phyloP scores from a whole-genome alignment of 140 eudicot genomes.

The Anethum foeniculum region DNA sequence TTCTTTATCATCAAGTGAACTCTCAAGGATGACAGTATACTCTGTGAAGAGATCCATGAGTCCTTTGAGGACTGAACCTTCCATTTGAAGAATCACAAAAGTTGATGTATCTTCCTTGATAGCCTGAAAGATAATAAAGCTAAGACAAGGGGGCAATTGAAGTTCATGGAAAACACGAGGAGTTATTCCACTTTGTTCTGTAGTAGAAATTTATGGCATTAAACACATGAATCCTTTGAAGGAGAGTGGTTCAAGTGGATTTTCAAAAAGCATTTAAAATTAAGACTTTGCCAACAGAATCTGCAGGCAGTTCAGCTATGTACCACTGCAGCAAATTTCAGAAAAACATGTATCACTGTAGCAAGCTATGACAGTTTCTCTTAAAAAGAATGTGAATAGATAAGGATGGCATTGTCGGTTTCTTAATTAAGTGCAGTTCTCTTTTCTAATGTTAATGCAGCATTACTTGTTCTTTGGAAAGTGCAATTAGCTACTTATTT shows the following conservation, averaged over 20 bases:
- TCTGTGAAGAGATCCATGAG: constrained; percentile 39
- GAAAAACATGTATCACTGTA: background rate
- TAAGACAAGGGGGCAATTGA: constrained; percentile 11
- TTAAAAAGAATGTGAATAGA: background rate
- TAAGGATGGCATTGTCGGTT: background rate
- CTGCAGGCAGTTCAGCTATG: background rate
- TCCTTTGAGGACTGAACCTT: constrained; percentile 43
- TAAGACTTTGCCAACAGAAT: background rate
- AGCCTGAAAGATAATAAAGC: constrained; percentile 23
- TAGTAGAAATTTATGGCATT: background rate
- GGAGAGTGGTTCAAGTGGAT: background rate
- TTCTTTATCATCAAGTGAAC: constrained; percentile 35
- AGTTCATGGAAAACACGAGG: background rate
- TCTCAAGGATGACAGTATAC: constrained; percentile 49
- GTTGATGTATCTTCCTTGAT: constrained; percentile 38
- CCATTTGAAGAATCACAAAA: constrained; percentile 39
- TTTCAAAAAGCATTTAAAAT: background rate
- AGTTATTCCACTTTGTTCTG: background rate
- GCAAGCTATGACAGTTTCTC: background rate
- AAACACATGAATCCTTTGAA: background rate
- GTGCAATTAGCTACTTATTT: background rate
- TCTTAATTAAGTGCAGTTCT: background rate
- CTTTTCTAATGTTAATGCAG: background rate
- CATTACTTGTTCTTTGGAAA: background rate
- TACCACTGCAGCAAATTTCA: background rate